phyloP scores from a whole-genome alignment of 148 eudicot genomes.

The Rhododendron williamsianum region DNA sequence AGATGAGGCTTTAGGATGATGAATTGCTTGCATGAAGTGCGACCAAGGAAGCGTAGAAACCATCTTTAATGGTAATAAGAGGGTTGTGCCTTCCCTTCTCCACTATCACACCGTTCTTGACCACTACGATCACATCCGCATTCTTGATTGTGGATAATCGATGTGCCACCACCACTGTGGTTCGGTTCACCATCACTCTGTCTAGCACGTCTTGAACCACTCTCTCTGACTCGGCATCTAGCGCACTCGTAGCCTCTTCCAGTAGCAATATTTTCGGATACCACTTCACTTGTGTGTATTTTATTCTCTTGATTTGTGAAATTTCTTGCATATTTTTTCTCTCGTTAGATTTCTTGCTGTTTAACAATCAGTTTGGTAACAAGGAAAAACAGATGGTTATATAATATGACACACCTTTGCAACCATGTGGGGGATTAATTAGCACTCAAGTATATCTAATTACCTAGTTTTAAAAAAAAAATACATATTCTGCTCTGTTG shows the following conservation, averaged over 20 bases:
- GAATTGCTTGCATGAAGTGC: not conserved
- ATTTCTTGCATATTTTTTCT: too few relatives aligned
- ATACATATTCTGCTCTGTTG: too few relatives aligned
- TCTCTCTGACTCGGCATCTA: constrained; percentile 61
- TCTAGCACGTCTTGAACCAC: constrained; percentile 70
- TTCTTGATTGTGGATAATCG: constrained; percentile 62
- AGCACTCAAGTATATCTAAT: too few relatives aligned
- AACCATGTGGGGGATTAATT: too few relatives aligned
- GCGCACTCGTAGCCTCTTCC: not conserved
- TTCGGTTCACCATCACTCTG: constrained; percentile 24
- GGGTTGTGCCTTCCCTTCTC: not conserved
- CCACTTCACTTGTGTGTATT: too few relatives aligned
- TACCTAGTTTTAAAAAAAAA: too few relatives aligned
- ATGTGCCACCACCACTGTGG: constrained; percentile 49
- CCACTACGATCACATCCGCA: constrained; percentile 38
- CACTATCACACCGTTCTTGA: not conserved
- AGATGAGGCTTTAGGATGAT: not conserved
- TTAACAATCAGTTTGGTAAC: too few relatives aligned
- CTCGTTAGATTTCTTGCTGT: too few relatives aligned
- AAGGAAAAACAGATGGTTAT: too few relatives aligned
- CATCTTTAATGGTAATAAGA: constrained; percentile 46
- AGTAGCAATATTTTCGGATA: not conserved
- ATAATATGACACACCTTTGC: too few relatives aligned
- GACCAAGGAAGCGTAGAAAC: constrained; percentile 54
- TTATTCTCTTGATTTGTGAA: too few relatives aligned